Evolutionary conservation across 345 rosid species (phyloP).

Genomic region (Cardamine chenopodiifolia): DNA sequence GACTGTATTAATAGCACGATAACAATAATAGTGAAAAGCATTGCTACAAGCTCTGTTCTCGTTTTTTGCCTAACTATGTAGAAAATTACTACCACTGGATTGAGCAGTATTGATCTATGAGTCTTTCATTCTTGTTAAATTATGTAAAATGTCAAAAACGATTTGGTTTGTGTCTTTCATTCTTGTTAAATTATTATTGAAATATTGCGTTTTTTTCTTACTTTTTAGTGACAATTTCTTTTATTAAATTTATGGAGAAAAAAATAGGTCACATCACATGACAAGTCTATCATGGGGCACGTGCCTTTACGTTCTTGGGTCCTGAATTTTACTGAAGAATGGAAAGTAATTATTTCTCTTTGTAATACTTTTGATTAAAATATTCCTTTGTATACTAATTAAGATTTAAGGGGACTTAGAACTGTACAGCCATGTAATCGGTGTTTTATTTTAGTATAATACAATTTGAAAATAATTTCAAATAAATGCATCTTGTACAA

Average conservation of each 20-base stretch:
- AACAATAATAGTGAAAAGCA: constrained; percentile 6
- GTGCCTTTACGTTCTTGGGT: constrained; percentile 39
- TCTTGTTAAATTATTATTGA: constrained; percentile 10
- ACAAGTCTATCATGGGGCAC: constrained; percentile 45
- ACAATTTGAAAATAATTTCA: neutral
- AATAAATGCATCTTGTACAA: neutral
- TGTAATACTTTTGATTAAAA: neutral
- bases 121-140: constrained; percentile 14
- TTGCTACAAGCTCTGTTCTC: neutral
- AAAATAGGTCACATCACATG: constrained; percentile 37
- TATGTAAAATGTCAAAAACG: constrained; percentile 8
- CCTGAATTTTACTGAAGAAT: constrained; percentile 27
- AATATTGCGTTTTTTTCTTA: neutral
- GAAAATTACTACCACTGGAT: neutral
- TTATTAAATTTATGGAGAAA: constrained; percentile 1
- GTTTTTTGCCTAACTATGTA: constrained; percentile 5
- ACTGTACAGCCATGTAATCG: neutral
- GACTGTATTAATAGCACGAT: neutral
- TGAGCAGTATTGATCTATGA: constrained; percentile 4
- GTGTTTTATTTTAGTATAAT: neutral
- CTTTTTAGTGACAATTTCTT: neutral
- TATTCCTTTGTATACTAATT: neutral
- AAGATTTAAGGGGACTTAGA: neutral
- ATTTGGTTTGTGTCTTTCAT: constrained; percentile 12
- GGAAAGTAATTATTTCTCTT: constrained; percentile 24